Conservation (phyloP, 2,329 filamentous ascomycete genomes). For the Drechslera avenae region DNA sequence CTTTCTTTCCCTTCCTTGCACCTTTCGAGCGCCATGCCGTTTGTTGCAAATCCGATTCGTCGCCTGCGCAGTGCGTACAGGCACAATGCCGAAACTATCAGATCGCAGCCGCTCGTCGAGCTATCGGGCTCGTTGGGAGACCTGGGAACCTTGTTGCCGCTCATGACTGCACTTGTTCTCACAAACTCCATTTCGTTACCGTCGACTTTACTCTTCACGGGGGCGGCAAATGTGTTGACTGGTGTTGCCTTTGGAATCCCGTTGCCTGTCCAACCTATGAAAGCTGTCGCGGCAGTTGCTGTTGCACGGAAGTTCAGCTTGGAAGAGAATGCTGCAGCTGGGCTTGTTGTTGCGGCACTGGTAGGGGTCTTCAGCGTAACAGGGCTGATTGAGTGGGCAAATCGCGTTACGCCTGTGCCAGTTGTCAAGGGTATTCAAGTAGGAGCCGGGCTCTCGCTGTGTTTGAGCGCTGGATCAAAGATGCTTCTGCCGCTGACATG, state of each 20-base stretch:
- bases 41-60: too few species aligned
- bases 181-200: constrained; percentile 80
- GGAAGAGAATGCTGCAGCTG: constrained; percentile 78
- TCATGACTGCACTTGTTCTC: constrained; percentile 83
- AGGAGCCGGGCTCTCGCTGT: constrained; percentile 82
- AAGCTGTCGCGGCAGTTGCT: constrained; percentile 90
- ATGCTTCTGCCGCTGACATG: constrained; percentile 73
- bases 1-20: not conserved
- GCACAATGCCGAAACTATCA: constrained; percentile 63
- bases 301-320: constrained; percentile 71
- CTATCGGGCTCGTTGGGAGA: constrained; percentile 89
- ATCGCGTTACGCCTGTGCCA: constrained; percentile 76
- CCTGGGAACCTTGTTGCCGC: constrained; percentile 84
- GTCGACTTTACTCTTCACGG: constrained; percentile 85
- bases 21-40: too few species aligned
- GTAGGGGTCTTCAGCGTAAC: constrained; percentile 80
- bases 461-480: constrained; percentile 72
- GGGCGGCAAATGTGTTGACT: constrained; percentile 82
- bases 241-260: constrained; percentile 85
- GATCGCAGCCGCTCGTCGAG: constrained; percentile 67
- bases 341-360: constrained; percentile 74
- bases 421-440: constrained; percentile 95
- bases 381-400: constrained; percentile 76
- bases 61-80: too few species aligned
- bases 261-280: constrained; percentile 87